Percentiles rank a stretch among this genome's conserved stretches.
These are phyloP conservation scores for Fomitopsis pinicola DNA, from an alignment of 1,284 basidiomycete genomes.

Conservation along the genomic window DNA sequence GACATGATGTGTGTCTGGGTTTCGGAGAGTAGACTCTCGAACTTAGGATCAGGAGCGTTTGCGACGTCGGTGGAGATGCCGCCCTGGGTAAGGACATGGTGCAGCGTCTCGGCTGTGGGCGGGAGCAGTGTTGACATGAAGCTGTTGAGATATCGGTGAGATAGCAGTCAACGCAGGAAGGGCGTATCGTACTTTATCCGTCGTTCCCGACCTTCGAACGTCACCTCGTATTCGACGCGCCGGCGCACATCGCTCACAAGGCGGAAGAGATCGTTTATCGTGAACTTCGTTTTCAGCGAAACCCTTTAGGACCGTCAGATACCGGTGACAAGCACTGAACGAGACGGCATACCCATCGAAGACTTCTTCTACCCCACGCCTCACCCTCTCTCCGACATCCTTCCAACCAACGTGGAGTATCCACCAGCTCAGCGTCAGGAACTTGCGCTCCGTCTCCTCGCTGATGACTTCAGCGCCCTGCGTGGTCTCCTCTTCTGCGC, in stretches of 20 bases:
- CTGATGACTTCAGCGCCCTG: conserved; percentile 32
- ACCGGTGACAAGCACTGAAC: background rate
- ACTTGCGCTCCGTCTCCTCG: conserved; percentile 71
- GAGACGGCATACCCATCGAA: conserved; percentile 66
- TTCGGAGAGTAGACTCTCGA: conserved; percentile 65
- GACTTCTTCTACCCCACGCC: conserved; percentile 72
- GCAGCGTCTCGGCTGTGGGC: conserved; percentile 60
- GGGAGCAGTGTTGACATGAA: conserved; percentile 75
- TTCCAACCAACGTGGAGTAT: conserved; percentile 88
- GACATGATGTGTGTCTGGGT: conserved; percentile 63
- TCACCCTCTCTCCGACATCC: conserved; percentile 69
- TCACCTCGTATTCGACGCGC: conserved; percentile 68
- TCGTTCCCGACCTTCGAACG: conserved; percentile 56
- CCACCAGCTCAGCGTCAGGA: conserved; percentile 89
- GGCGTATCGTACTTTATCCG: conserved; percentile 42
- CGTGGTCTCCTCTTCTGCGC: conserved; percentile 26
- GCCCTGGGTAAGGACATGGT: conserved; percentile 65
- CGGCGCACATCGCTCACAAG: conserved; percentile 69
- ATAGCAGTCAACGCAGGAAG: conserved; percentile 15
- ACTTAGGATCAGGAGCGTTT: conserved; percentile 41
- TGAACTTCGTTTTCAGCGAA: conserved; percentile 73
- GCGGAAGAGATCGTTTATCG: conserved; percentile 61
- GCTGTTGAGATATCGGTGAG: conserved; percentile 31
- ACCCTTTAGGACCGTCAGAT: conserved; percentile 43
- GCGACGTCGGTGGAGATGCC: conserved; percentile 35